Base-by-base conservation (phyloP, 1,284 basidiomycete genomes). In the Naganishia liquefaciens region DNA sequence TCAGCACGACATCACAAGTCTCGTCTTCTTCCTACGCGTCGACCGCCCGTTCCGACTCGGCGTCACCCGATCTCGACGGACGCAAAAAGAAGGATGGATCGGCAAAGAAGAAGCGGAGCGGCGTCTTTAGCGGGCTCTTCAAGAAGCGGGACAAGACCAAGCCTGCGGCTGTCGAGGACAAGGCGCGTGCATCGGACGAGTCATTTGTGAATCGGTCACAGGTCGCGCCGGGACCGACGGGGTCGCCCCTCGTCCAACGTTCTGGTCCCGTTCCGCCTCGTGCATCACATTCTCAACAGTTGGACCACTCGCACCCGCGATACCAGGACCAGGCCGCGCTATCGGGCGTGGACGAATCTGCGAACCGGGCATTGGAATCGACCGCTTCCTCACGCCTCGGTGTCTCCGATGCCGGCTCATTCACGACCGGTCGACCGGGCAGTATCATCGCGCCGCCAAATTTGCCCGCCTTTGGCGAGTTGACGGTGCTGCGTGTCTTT, bases 401-500 rank as follows among this genome's bases (percentile, higher is more conserved):
- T 23, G 54, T 46, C 44, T n/a, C 55, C 21, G 37, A 21, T 39
- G 7, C 62, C 23, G 63, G 60, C 11, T 37, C 55, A 27, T 46
- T 64, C 28, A 42, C 63, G n/a, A 63, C 61, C 15, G 71, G 70
- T 13, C 73, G 82, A 39, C 82, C 82, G n/a, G 80, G 80, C 49
- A 81, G 80, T 69, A 74, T 83, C 51, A 79, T 83, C 62, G 73
- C 82, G 42, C 75, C 72, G 9, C 79, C 80, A 9, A 77, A 75
- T 63, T 70, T 74, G 39, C 54, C 76, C 57, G 10, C 81, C 85
- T 2, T 84, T 83, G 91, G 91, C 0, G 88, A 94, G 70, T 84
- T 98, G 65, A 96, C 89, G 72, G 94, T 99, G 66, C 87, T 98
- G 60, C 88, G 94, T 21, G 87, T 99, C 50, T 98, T 99, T 75